phyloP scores from a whole-genome alignment of 2,329 filamentous ascomycete genomes.

The Hymenoscyphus scutula region DNA sequence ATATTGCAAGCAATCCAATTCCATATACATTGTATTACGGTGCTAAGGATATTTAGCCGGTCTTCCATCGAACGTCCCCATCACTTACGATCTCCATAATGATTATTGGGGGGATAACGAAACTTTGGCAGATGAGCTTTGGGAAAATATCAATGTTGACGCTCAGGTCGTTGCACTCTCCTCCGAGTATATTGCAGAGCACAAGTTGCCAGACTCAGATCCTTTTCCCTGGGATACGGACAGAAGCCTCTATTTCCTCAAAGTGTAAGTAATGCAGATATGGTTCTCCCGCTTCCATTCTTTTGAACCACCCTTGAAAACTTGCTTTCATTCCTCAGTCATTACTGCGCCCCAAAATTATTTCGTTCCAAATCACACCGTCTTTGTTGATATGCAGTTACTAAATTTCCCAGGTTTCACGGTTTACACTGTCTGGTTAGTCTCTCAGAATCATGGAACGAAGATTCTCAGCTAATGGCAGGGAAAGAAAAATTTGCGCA shows the following conservation, averaged over 20 bases:
- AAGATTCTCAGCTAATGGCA: neutral
- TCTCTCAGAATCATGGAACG: neutral
- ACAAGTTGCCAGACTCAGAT: neutral
- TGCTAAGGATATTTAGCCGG: neutral
- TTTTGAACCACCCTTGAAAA: too few species aligned
- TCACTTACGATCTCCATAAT: neutral
- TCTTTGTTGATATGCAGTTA: too few species aligned
- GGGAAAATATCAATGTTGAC: slow-evolving; percentile 4
- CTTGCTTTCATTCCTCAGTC: too few species aligned
- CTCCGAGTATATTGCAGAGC: neutral
- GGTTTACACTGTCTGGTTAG: neutral
- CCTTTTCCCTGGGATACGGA: slow-evolving; percentile 1
- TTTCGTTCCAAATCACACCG: too few species aligned
- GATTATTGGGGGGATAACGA: neutral
- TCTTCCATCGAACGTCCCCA: neutral
- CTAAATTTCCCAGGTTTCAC: neutral
- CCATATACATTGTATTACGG: neutral
- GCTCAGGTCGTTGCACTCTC: neutral
- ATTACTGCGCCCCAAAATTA: too few species aligned
- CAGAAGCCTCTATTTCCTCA: neutral
- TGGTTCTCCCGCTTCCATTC: too few species aligned
- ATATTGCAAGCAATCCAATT: neutral
- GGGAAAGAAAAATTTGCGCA: neutral
- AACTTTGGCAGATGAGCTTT: slow-evolving; percentile 1
- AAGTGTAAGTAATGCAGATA: neutral